Percentiles rank a stretch among this genome's conserved stretches.
phyloP scores from a whole-genome alignment of 345 rosid genomes.

The Salix koriyanagi region DNA sequence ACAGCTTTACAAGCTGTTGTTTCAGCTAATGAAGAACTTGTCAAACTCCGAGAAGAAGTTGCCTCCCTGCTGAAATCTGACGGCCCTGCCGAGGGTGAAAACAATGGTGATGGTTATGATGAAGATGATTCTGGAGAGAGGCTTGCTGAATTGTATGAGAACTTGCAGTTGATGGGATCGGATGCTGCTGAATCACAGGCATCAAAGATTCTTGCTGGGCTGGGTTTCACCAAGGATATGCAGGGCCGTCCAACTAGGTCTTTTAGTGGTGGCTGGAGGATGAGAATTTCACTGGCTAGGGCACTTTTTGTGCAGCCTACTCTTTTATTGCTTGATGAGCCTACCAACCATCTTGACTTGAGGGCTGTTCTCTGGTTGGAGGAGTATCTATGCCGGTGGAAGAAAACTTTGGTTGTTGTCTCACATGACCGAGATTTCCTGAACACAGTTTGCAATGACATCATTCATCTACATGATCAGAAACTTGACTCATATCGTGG shows the following conservation, averaged over 20 bases:
- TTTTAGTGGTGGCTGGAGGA: conserved; percentile 99
- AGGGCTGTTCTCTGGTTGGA: conserved; percentile 95
- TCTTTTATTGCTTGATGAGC: conserved; percentile 82
- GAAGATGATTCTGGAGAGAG: conserved; percentile 69
- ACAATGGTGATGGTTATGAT: conserved; percentile 31
- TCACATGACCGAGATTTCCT: conserved; percentile 97
- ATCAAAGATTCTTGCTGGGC: conserved; percentile 90
- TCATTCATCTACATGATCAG: conserved; percentile 83
- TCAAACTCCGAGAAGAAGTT: conserved; percentile 65
- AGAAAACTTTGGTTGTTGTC: conserved; percentile 89
- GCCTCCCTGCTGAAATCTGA: conserved; percentile 47
- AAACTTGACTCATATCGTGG: conserved; percentile 85
- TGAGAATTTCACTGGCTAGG: conserved; percentile 92
- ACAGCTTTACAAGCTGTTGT: conserved; percentile 87
- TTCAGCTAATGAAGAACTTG: conserved; percentile 77
- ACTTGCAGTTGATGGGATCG: conserved; percentile 77
- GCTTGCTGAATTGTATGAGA: conserved; percentile 80
- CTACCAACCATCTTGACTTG: conserved; percentile 95
- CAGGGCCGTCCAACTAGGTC: conserved; percentile 72
- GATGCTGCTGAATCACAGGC: conserved; percentile 97
- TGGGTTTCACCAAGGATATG: conserved; percentile 91
- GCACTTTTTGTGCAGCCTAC: conserved; percentile 97
- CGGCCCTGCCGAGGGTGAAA: conserved; percentile 25
- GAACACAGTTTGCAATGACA: conserved; percentile 81
- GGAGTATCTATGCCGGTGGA: conserved; percentile 86